Evolutionary conservation across 306 rosid species (phyloP).

Genomic region (Cucurbita moschata): DNA sequence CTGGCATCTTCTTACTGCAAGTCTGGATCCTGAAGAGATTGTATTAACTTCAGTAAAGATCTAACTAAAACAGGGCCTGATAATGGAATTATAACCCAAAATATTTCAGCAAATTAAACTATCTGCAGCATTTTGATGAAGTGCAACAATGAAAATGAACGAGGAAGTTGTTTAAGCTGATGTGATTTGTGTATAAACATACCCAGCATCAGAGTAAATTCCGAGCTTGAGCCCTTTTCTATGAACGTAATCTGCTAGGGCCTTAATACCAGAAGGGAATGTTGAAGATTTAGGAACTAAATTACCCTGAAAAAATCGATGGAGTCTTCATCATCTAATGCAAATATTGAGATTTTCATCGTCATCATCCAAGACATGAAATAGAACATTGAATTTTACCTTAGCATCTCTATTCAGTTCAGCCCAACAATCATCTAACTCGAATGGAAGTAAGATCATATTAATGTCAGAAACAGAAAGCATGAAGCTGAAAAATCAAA

Average conservation of each 20-base stretch:
- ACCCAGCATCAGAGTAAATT: slow-evolving; percentile 81
- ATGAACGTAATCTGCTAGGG: slow-evolving; percentile 66
- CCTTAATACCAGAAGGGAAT: slow-evolving; percentile 67
- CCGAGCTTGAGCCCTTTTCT: slow-evolving; percentile 57
- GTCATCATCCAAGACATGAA: not conserved
- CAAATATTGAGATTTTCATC: not conserved
- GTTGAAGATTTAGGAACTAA: slow-evolving; percentile 46
- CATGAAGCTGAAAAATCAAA: not conserved
- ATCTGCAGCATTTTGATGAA: not conserved
- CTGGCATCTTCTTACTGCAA: slow-evolving; percentile 60
- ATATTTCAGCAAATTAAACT: not conserved
- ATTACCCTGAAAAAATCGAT: slow-evolving; percentile 29
- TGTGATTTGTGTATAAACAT: not conserved
- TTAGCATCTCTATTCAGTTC: slow-evolving; percentile 42
- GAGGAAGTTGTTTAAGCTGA: not conserved
- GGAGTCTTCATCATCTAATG: not conserved
- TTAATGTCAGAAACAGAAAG: not conserved
- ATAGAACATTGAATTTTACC: slow-evolving; percentile 16
- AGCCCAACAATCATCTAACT: slow-evolving; percentile 79
- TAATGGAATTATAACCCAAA: not conserved
- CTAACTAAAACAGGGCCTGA: not conserved
- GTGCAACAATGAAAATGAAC: not conserved
- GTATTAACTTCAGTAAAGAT: not conserved
- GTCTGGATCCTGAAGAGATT: slow-evolving; percentile 30
- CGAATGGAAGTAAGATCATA: not conserved